Base-by-base conservation (phyloP, 371 early-diverging fungal species). In the Zychaea mexicana region DNA sequence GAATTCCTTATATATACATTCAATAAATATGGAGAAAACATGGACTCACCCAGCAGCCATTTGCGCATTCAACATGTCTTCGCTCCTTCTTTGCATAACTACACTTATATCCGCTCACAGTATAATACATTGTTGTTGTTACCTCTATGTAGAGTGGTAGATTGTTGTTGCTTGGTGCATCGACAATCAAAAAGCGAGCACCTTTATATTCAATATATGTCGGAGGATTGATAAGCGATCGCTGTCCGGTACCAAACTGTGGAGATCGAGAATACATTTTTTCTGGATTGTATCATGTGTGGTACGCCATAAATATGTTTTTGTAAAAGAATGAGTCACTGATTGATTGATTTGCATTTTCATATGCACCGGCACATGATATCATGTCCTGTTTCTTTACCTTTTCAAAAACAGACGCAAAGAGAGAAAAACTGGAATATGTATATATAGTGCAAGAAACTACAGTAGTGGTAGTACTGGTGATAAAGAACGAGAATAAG, bases 151-250 rank as follows among this genome's bases (percentile, higher is more conserved):
- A 82, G 15, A 79, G 62, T 7, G 83, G 83, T 7, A 82, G 64
- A 54, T 78, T 82, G 33, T 76, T 82, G 28, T 73, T 78, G 57
- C 78, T 78, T 15, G 83, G 83, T 49, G 83, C 80, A 65, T 82
- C 83, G 15, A 82, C 83, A 60, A 82, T 82, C 52, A 82, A 53
- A 47, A 82, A 82, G 24, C 80, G 78, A 28, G 74, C 57, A 21
- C 64, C 69, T 38, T 76, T 74, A 49, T 78, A 73, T 67, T 82
- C 83, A 38, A 82, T 76, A 64, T 65, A 74, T 6, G 80, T 82
- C 31, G 83, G 83, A 46, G 83, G 78, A 46, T 82, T 79, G 65
- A 82, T 82, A 61, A 81, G 60, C 31, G 76, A 62, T 52, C 81
- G 59, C 28, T 61, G 31, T 13, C 61, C 61, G n/a, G 24, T 24